Evolutionary conservation across 345 rosid genomes (phyloP).

Genomic region (Ricinus communis): DNA sequence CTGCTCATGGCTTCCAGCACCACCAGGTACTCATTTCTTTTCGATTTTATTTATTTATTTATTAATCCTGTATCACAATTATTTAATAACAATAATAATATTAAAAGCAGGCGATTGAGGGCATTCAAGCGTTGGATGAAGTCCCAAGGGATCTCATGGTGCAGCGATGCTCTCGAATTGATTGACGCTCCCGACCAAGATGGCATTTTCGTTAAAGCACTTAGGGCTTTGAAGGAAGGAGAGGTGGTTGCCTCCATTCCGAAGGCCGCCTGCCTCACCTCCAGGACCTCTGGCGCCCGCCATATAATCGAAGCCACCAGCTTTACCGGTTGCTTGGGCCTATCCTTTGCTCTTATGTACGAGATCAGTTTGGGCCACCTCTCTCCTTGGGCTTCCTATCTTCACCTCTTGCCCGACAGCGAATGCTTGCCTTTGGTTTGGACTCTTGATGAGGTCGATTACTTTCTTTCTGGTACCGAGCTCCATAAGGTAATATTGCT

Average conservation of each 20-base stretch:
- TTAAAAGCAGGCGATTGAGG: conserved; percentile 55
- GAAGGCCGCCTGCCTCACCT: conserved; percentile 75
- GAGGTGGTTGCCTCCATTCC: conserved; percentile 74
- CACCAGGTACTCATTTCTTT: too few relatives aligned
- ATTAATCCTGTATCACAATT: too few relatives aligned
- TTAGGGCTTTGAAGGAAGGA: conserved; percentile 62
- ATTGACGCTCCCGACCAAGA: conserved; percentile 34
- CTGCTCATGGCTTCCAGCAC: too few relatives aligned
- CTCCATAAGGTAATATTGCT: conserved; percentile 59
- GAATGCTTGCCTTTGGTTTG: conserved; percentile 71
- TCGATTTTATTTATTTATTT: too few relatives aligned
- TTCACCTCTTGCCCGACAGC: conserved; percentile 62
- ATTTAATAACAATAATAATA: too few relatives aligned
- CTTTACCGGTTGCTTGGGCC: conserved; percentile 63
- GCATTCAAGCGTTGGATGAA: conserved; percentile 92
- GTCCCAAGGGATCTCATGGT: conserved; percentile 53
- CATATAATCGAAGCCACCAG: conserved; percentile 55
- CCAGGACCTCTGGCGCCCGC: conserved; percentile 58
- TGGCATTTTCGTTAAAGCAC: conserved; percentile 58
- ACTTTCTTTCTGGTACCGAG: conserved; percentile 74
- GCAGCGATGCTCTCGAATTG: conserved; percentile 51
- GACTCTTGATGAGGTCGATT: conserved; percentile 58
- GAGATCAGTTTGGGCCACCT: conserved; percentile 64
- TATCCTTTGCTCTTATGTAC: conserved; percentile 76
- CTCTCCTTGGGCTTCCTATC: conserved; percentile 81